Base-by-base conservation (phyloP, 352 stramenopile species). In the Globisporangium nunn region DNA sequence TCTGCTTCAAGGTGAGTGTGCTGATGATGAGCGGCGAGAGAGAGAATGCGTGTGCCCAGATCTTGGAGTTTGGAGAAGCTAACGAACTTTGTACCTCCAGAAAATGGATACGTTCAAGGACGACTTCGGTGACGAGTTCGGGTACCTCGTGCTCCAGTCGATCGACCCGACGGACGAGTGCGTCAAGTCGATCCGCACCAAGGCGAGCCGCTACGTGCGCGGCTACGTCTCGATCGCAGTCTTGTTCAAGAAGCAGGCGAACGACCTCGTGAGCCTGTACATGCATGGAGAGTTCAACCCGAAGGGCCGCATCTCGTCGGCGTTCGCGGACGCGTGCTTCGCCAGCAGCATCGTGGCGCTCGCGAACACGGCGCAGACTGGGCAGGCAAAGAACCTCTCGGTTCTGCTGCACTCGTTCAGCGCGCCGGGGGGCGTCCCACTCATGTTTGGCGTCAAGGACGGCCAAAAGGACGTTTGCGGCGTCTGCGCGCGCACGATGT, bases 311-410 rank as follows among this genome's bases (percentile, higher is more conserved):
- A 66, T 89, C 33, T 62, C 77, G 14, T 67, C 67, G n/a, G 52
- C 77, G 10, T 66, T 89, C 14, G 69, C 73, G 2, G 78, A 91
- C 51, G 62, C 59, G 50, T 75, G 74, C 59, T 79, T 91, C 41
- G 78, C 73, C 4, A 75, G 86, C 18, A 71, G 71, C 54, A 67
- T 88, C 4, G 72, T 79, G 23, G 79, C 78, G 12, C 61, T 91
- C 40, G 73, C 74, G 41, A 84, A 87, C 37, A 78, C 81, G 2
- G 69, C 78, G 29, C 72, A 80, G 45, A 85, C 71, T 23, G 81
- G 81, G 5, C 77, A 91, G 37, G 78, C 81, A 35, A 91, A 91
- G 75, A 88, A 81, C 57, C 61, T 91, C 37, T 84, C 81, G 30
- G 56, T 75, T 45, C 61, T 89, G 41, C 64, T 91, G 18, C 75